Conservation (phyloP, 2,329 filamentous ascomycete species). For the Exophiala phaeomuriformis region DNA sequence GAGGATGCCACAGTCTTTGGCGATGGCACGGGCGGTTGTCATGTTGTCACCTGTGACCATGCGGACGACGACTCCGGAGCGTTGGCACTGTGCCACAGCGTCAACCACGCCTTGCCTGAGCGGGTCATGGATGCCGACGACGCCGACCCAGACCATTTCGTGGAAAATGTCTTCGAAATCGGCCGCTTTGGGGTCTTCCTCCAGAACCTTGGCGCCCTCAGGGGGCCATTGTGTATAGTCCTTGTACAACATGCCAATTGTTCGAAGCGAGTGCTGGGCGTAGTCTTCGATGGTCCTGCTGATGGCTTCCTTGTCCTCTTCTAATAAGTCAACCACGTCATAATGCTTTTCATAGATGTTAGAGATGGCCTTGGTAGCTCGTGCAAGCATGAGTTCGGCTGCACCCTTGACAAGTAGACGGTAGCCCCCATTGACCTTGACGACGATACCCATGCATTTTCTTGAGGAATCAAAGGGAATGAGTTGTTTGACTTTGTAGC, state of each 20-base stretch:
- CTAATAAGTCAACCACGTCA: conserved; percentile 22
- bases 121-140: conserved; percentile 70
- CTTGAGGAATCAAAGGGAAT: conserved; percentile 69
- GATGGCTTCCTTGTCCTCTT: conserved; percentile 28
- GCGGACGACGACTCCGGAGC: conserved; percentile 62
- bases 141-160: conserved; percentile 64
- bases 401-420: conserved; percentile 45
- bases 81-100: conserved; percentile 60
- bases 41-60: conserved; percentile 71
- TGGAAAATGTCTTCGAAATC: conserved; percentile 62
- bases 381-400: conserved; percentile 40
- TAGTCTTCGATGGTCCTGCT: conserved; percentile 37
- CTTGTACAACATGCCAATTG: conserved; percentile 65
- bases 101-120: conserved; percentile 60
- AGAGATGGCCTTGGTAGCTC: conserved; percentile 32
- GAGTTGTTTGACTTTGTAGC: conserved; percentile 56
- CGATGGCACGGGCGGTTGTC: conserved; percentile 65
- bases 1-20: conserved; percentile 63
- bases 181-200: conserved; percentile 56
- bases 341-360: conserved; percentile 27
- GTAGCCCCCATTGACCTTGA: conserved; percentile 36
- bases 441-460: conserved; percentile 55
- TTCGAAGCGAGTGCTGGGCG: conserved; percentile 57
- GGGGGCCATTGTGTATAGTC: conserved; percentile 67
- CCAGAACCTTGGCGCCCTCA: conserved; percentile 45